Percentiles rank a stretch among this genome's conserved stretches.
Evolutionary conservation across 768 basidiomycete genomes (phyloP).

Genomic region (Trametes cinnabarina): DNA sequence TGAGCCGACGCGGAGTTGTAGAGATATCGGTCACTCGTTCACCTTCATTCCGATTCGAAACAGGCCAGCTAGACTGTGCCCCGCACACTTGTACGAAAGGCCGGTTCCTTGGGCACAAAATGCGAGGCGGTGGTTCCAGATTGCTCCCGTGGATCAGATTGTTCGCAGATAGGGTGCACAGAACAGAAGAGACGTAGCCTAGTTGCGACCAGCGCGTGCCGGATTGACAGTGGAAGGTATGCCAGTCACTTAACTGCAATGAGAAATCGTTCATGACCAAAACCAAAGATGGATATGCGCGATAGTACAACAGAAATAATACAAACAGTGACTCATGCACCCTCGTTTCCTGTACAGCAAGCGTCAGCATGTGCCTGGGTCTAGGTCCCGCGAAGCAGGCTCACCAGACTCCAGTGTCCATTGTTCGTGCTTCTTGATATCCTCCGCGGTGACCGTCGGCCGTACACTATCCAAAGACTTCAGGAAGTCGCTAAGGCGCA

Average conservation of each 20-base stretch:
- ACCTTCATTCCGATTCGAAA: no score
- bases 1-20: no score
- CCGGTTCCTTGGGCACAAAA: neutral
- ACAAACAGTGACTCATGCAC: constrained; percentile 16
- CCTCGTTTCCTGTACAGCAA: constrained; percentile 24
- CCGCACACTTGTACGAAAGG: neutral
- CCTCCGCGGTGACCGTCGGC: constrained; percentile 85
- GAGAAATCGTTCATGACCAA: neutral
- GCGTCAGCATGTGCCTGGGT: neutral
- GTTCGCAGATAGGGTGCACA: constrained; percentile 2
- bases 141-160: constrained; percentile 1
- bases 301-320: constrained; percentile 16
- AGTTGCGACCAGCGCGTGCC: neutral
- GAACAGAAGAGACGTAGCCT: constrained; percentile 1
- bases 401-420: constrained; percentile 85
- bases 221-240: neutral
- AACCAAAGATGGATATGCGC: constrained; percentile 11
- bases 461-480: constrained; percentile 74
- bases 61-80: no score
- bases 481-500: constrained; percentile 77
- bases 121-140: neutral
- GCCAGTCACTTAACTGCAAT: neutral
- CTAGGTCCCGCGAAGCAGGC: constrained; percentile 23
- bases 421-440: constrained; percentile 79
- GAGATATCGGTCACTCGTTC: no score